Evolutionary conservation across 768 basidiomycete species (phyloP), one percentile per base, ranked within the genome.

Genomic region (Cystobasidium onofrii): DNA sequence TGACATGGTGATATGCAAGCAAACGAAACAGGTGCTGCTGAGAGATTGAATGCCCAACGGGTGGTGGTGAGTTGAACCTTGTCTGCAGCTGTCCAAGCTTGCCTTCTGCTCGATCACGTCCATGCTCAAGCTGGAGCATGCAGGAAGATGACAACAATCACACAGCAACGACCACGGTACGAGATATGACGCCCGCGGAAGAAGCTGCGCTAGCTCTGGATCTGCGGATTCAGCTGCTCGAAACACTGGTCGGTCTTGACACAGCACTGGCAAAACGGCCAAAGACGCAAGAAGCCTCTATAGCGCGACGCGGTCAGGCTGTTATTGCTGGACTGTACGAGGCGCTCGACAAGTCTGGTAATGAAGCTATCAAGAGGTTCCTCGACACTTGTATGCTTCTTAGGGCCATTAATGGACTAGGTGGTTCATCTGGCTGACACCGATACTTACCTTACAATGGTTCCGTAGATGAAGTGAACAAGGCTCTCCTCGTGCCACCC

Each of bases 181-280:
- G 25, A 3, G 25, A 65, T 31, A 73, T 74, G 0, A n/a, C 63
- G 18, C 2, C 63, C 39, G 25, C 33, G 17, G 60, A 43, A 33
- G 33, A 31, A 27, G 55, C 54, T 60, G 2, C 31, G 0, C 73
- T 76, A n/a, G 70, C 78, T 0, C 64, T 77, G 41, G 73, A 74
- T 52, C 76, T 78, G 13, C 76, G 78, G 31, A 50, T 78, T 25
- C 64, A 75, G 29, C 75, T 77, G 66, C 75, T 78, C 73, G 78
- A 78, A 54, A 39, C 71, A 0, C 74, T 78, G 46, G 55, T 78
- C 61, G 29, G 71, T 18, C 60, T 62, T 62, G 34, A 64, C 61
- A 73, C 39, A 34, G 46, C 69, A 13, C 50, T 55, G 7, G 69
- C 69, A 27, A 34, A 36, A 10, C 50, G 69, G 20, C 52, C 44